Evolutionary conservation across 2,329 filamentous ascomycete species (phyloP).

Genomic region (Pseudogymnoascus sp.): DNA sequence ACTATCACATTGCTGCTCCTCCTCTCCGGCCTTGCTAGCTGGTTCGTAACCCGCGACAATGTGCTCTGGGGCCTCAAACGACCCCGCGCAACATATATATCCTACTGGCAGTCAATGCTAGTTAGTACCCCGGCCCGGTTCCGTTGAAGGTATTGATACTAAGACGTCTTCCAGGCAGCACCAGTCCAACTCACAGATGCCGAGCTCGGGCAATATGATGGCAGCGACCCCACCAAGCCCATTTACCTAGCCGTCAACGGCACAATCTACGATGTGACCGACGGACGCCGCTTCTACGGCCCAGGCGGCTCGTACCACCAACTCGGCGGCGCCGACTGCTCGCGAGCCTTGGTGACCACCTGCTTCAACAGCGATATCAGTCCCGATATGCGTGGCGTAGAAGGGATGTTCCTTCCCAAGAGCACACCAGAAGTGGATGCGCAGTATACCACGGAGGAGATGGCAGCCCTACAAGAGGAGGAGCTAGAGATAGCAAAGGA

Average conservation of each 20-base stretch:
- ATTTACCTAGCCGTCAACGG: slow-evolving; percentile 89
- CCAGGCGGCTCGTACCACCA: slow-evolving; percentile 80
- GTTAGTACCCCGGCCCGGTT: slow-evolving; percentile 17
- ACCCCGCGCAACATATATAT: slow-evolving; percentile 23
- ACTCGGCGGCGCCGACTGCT: slow-evolving; percentile 82
- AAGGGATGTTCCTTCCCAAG: slow-evolving; percentile 71
- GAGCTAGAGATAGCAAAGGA: slow-evolving; percentile 61
- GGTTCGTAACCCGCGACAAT: slow-evolving; percentile 29
- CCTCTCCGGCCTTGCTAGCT: slow-evolving; percentile 23
- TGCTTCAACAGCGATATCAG: slow-evolving; percentile 78
- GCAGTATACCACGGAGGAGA: slow-evolving; percentile 49
- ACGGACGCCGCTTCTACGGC: slow-evolving; percentile 64
- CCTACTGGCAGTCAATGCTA: slow-evolving; percentile 23
- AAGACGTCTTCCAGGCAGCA: slow-evolving; percentile 36
- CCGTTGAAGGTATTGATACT: background rate
- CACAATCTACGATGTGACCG: slow-evolving; percentile 77
- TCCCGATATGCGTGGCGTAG: slow-evolving; percentile 77
- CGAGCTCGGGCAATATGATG: slow-evolving; percentile 71
- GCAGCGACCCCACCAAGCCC: slow-evolving; percentile 65
- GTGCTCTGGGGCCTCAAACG: slow-evolving; percentile 26
- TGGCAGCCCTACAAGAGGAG: slow-evolving; percentile 48
- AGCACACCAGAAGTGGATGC: slow-evolving; percentile 58
- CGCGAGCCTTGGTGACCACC: slow-evolving; percentile 83
- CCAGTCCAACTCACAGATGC: slow-evolving; percentile 67
- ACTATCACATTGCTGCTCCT: slow-evolving; percentile 26